Evolutionary conservation across 2,329 filamentous ascomycete species (phyloP).

Genomic region (Colletotrichum eleusines): DNA sequence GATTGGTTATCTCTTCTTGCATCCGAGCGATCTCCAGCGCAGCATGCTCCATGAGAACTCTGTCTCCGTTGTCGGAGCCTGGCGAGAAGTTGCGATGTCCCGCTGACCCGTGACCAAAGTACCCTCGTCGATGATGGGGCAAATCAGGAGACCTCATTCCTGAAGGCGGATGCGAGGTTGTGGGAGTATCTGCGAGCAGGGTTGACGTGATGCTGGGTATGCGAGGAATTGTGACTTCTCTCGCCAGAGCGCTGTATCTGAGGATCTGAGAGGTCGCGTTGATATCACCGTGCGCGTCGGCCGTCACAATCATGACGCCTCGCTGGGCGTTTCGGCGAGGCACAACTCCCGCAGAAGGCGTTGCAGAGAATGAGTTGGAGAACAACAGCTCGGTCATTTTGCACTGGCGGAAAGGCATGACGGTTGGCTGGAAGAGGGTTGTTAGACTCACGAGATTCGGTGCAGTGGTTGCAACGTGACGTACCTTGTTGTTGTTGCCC

Average conservation of each 20-base stretch:
- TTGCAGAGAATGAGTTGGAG: conserved; percentile 85
- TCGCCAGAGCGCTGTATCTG: conserved; percentile 90
- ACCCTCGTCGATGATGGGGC: conserved; percentile 31
- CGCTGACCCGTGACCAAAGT: conserved; percentile 38
- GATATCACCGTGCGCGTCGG: conserved; percentile 92
- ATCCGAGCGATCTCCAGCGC: conserved; percentile 86
- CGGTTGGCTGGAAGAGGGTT: conserved; percentile 65
- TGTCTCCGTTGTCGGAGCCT: conserved; percentile 60
- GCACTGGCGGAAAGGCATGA: conserved; percentile 85
- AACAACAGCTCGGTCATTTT: conserved; percentile 88
- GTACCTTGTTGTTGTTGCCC: conserved; percentile 78
- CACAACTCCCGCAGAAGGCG: conserved; percentile 56
- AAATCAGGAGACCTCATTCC: conserved; percentile 39
- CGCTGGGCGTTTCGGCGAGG: conserved; percentile 79
- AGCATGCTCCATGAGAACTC: conserved; percentile 84
- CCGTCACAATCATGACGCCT: conserved; percentile 95
- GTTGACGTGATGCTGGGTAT: conserved; percentile 85
- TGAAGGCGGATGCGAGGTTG: conserved; percentile 44
- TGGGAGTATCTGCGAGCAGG: conserved; percentile 61
- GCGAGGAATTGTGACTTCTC: conserved; percentile 91
- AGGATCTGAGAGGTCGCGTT: conserved; percentile 97
- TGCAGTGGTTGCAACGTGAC: conserved; percentile 31
- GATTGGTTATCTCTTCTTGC: conserved; percentile 79
- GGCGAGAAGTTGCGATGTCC: conserved; percentile 56
- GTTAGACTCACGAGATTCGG: conserved; percentile 7